These are phyloP conservation scores for Phoenix roebelenii DNA, from an alignment of 176 grass and related monocot genomes.

Conservation along the genomic window DNA sequence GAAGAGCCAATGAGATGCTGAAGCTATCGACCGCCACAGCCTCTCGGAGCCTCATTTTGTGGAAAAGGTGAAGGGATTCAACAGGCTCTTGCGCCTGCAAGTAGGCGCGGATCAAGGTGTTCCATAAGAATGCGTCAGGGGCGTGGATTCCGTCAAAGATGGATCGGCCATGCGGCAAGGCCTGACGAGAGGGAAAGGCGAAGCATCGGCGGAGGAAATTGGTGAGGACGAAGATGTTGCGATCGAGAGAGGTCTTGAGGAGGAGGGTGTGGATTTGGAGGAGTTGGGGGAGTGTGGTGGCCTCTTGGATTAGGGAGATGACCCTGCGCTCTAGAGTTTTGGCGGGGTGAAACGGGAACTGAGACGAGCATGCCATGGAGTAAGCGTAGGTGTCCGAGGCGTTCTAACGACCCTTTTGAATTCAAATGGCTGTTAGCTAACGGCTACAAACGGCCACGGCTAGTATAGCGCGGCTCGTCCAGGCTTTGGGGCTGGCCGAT, in stretches of 20 bases:
- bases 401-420: too few relatives aligned
- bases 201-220: constrained; percentile 10
- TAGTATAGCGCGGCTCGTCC: too few relatives aligned
- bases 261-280: constrained; percentile 4
- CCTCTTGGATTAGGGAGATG: constrained; percentile 6
- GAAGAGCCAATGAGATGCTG: constrained; percentile 42
- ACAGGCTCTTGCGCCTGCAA: not conserved
- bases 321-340: not conserved
- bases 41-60: constrained; percentile 9
- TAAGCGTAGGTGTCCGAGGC: too few relatives aligned
- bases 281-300: constrained; percentile 2
- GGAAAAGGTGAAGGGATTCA: not conserved
- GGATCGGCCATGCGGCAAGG: not conserved
- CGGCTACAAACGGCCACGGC: too few relatives aligned
- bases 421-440: too few relatives aligned
- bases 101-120: constrained; percentile 1
- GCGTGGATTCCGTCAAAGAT: not conserved
- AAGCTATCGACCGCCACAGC: constrained; percentile 33
- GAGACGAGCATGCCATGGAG: not conserved
- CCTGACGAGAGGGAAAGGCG: not conserved
- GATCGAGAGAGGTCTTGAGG: constrained; percentile 11
- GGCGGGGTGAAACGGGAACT: too few relatives aligned
- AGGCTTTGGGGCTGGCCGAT: too few relatives aligned
- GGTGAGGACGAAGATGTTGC: constrained; percentile 1
- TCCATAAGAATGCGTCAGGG: constrained; percentile 6